phyloP scores from a whole-genome alignment of 2,329 filamentous ascomycete genomes.

The Mollisiaceae sp. region DNA sequence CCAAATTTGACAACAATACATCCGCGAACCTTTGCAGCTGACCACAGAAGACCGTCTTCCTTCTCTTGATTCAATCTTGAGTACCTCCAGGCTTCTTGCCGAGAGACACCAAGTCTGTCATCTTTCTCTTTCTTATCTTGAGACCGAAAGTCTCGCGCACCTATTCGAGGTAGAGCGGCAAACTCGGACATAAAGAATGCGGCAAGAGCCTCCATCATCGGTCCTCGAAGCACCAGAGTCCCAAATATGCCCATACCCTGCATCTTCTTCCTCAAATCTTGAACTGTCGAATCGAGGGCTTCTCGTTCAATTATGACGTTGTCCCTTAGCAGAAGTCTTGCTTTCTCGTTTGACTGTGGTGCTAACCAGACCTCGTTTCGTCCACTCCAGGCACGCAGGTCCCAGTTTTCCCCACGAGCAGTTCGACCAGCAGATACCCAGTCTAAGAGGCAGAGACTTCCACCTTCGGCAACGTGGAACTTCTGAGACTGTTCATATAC shows the following conservation, averaged over 20 bases:
- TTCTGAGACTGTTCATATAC: constrained; percentile 84
- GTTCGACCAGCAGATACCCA: constrained; percentile 91
- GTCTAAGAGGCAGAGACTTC: constrained; percentile 81
- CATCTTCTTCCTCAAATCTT: constrained; percentile 64
- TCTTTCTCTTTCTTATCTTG: constrained; percentile 55
- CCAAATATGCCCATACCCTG: constrained; percentile 78
- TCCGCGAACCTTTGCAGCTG: constrained; percentile 77
- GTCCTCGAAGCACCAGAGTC: constrained; percentile 82
- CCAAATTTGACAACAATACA: constrained; percentile 94
- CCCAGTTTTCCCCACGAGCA: constrained; percentile 89
- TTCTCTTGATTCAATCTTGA: constrained; percentile 63
- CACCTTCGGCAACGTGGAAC: constrained; percentile 65
- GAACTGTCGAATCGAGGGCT: constrained; percentile 47
- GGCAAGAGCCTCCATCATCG: constrained; percentile 67
- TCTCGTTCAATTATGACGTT: constrained; percentile 74
- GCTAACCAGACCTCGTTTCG: constrained; percentile 83
- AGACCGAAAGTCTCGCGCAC: constrained; percentile 75
- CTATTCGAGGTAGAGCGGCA: constrained; percentile 76
- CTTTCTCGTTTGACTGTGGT: constrained; percentile 47
- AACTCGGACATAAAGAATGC: constrained; percentile 83
- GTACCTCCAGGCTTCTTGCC: constrained; percentile 58
- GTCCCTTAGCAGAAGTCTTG: constrained; percentile 80
- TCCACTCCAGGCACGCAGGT: constrained; percentile 77
- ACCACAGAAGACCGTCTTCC: constrained; percentile 73
- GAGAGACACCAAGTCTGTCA: constrained; percentile 45